Evolutionary conservation across 2,329 filamentous ascomycete genomes (phyloP).

Genomic region (Aspergillus pseudoglaucus): DNA sequence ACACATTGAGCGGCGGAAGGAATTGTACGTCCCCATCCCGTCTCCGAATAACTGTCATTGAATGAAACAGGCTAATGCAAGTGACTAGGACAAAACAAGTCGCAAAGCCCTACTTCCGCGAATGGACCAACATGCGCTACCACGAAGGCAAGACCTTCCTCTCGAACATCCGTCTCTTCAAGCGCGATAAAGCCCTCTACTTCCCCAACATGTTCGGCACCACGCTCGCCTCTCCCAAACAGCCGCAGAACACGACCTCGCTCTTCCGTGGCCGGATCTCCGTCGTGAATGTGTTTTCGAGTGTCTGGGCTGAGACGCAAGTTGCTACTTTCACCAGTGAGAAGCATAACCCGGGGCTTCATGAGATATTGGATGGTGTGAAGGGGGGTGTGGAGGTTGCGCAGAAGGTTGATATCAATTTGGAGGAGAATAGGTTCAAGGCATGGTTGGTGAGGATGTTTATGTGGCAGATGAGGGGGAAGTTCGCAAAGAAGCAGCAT

Average conservation of each 20-base stretch:
- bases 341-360: conserved; percentile 63
- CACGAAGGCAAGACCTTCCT: conserved; percentile 86
- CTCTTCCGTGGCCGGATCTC: conserved; percentile 66
- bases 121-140: conserved; percentile 83
- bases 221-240: conserved; percentile 59
- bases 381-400: conserved; percentile 44
- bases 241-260: conserved; percentile 64
- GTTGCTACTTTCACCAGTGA: conserved; percentile 62
- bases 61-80: conserved; percentile 3
- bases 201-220: conserved; percentile 86
- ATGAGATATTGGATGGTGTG: conserved; percentile 47
- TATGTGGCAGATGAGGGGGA: conserved; percentile 44
- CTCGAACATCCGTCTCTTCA: conserved; percentile 77
- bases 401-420: conserved; percentile 80
- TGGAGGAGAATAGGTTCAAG: conserved; percentile 71
- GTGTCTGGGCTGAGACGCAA: conserved; percentile 79
- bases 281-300: conserved; percentile 75
- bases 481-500: conserved; percentile 46
- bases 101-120: conserved; percentile 85
- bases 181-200: conserved; percentile 72
- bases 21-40: conserved; percentile 53
- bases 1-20: conserved; percentile 67
- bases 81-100: conserved; percentile 62
- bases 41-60: too few species aligned
- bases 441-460: conserved; percentile 52